Conservation (phyloP, 108 stramenopile genomes). For the Skeletonema costatum region DNA sequence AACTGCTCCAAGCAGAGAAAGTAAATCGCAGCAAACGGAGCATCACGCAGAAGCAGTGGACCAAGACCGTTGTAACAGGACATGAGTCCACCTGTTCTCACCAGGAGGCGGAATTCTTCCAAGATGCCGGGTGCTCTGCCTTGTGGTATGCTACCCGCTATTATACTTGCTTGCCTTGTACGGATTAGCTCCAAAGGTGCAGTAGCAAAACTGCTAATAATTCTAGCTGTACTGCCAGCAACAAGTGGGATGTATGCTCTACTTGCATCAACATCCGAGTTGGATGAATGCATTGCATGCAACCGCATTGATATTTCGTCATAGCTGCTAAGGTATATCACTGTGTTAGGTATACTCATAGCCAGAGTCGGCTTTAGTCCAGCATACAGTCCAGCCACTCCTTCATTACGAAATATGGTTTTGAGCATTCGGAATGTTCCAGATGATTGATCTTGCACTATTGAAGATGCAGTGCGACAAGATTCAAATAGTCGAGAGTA, state of each 20-base stretch:
- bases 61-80: slow-evolving; percentile 81
- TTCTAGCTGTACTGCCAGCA: slow-evolving; percentile 80
- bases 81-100: slow-evolving; percentile 57
- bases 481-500: slow-evolving; percentile 26
- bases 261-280: background rate
- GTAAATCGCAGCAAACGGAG: slow-evolving; percentile 93
- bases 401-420: slow-evolving; percentile 66
- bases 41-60: slow-evolving; percentile 91
- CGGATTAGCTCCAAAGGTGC: slow-evolving; percentile 92
- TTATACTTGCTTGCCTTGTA: slow-evolving; percentile 65
- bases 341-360: slow-evolving; percentile 89
- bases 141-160: slow-evolving; percentile 1
- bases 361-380: slow-evolving; percentile 79
- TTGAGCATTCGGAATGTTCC: slow-evolving; percentile 54
- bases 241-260: slow-evolving; percentile 56
- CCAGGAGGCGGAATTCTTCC: slow-evolving; percentile 54
- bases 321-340: slow-evolving; percentile 90
- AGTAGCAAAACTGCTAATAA: slow-evolving; percentile 78
- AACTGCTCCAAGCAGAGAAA: slow-evolving; percentile 83
- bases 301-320: slow-evolving; percentile 62
- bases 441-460: slow-evolving; percentile 1
- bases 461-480: background rate
- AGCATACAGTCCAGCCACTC: slow-evolving; percentile 74
- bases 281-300: background rate
- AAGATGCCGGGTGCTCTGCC: slow-evolving; percentile 35